Percentiles rank a stretch among this genome's conserved stretches.
These are phyloP conservation scores for Oryza meyeriana DNA, from an alignment of 176 grass and related monocot genomes.

Conservation along the genomic window DNA sequence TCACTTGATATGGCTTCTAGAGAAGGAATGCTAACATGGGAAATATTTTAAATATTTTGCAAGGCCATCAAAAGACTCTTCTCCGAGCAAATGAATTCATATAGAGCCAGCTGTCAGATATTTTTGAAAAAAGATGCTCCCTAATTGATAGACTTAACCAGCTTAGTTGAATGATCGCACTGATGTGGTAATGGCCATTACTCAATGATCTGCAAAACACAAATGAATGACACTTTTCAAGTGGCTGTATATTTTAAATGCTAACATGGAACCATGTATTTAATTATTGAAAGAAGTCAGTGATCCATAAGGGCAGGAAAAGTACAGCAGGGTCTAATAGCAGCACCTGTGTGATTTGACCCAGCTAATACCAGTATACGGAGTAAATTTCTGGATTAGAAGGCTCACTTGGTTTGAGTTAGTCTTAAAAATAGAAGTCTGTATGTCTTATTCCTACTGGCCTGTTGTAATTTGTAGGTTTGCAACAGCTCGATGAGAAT, in stretches of 20 bases:
- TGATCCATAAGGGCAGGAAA: slow-evolving; percentile 32
- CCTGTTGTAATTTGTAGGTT: too few relatives aligned
- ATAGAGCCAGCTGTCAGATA: background rate
- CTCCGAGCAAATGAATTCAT: background rate
- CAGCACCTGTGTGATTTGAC: slow-evolving; percentile 37
- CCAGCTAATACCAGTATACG: slow-evolving; percentile 7
- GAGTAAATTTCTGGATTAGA: slow-evolving; percentile 31
- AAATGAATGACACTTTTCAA: background rate
- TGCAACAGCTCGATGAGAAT: background rate
- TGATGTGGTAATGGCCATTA: background rate
- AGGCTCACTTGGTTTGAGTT: slow-evolving; percentile 34
- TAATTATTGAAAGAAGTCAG: background rate
- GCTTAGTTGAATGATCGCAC: background rate
- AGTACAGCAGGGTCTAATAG: slow-evolving; percentile 7
- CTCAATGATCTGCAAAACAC: background rate
- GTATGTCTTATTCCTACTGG: too few relatives aligned
- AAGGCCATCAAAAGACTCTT: background rate
- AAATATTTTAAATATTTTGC: background rate
- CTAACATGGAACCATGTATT: slow-evolving; percentile 13
- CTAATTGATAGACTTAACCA: background rate
- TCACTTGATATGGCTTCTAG: slow-evolving; percentile 14
- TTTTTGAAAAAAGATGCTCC: background rate
- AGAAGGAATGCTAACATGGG: background rate
- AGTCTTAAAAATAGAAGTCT: background rate
- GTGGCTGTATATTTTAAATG: background rate